Conservation (phyloP, 1,284 basidiomycete genomes). For the Vanrija pseudolonga region DNA sequence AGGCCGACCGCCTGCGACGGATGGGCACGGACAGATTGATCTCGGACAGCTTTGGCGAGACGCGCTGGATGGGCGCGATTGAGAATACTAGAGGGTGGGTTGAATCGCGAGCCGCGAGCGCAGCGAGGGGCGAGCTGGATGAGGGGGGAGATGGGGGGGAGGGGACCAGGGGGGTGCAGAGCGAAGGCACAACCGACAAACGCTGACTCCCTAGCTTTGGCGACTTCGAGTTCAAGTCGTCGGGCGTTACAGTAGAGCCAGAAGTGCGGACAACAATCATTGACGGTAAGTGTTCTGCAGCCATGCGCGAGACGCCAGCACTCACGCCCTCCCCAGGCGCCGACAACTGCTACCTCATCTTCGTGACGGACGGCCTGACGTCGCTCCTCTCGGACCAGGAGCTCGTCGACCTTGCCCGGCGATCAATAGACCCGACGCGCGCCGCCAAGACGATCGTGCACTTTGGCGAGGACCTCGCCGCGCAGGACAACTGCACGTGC, state of each 20-base stretch:
- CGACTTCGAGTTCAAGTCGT: slow-evolving; percentile 82
- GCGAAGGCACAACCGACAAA: too few species aligned
- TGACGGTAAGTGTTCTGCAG: slow-evolving; percentile 54
- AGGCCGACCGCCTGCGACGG: slow-evolving; percentile 75
- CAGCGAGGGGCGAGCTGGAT: background rate
- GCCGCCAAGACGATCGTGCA: slow-evolving; percentile 79
- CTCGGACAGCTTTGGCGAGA: slow-evolving; percentile 93
- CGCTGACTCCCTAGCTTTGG: slow-evolving; percentile 63
- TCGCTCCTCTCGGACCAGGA: slow-evolving; percentile 89
- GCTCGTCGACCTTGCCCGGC: slow-evolving; percentile 82
- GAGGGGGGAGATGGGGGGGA: too few species aligned
- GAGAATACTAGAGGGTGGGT: slow-evolving; percentile 84
- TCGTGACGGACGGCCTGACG: slow-evolving; percentile 87
- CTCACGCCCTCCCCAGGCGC: slow-evolving; percentile 54
- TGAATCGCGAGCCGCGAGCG: too few species aligned
- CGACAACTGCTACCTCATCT: slow-evolving; percentile 72
- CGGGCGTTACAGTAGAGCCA: slow-evolving; percentile 91
- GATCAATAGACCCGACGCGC: slow-evolving; percentile 64
- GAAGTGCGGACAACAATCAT: slow-evolving; percentile 79
- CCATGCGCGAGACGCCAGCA: too few species aligned
- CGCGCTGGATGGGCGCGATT: slow-evolving; percentile 91
- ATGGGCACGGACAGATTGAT: slow-evolving; percentile 80
- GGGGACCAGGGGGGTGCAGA: too few species aligned
- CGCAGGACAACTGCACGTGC: slow-evolving; percentile 87
- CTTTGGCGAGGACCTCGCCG: slow-evolving; percentile 86